Conservation (phyloP, 2,329 filamentous ascomycete genomes). For the Aureobasidium zeae region DNA sequence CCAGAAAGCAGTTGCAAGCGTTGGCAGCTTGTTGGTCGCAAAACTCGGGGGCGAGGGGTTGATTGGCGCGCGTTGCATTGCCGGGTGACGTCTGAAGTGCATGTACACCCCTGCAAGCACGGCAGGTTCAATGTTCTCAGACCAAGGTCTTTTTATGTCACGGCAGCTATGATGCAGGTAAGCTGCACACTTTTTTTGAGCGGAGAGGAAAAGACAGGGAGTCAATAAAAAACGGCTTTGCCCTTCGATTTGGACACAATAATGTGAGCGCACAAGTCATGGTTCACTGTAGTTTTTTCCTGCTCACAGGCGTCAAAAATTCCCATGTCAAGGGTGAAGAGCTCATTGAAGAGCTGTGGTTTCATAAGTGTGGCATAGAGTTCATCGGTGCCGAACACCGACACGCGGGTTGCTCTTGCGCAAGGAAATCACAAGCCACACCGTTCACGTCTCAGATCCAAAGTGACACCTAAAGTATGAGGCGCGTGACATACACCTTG, state of each 20-base stretch:
- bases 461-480: too few relatives aligned
- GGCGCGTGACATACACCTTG: too few relatives aligned
- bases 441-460: too few relatives aligned
- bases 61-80: conserved; percentile 9
- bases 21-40: too few relatives aligned
- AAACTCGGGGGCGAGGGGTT: not conserved
- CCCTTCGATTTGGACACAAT: too few relatives aligned
- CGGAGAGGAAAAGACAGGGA: not conserved
- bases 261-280: too few relatives aligned
- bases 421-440: too few relatives aligned
- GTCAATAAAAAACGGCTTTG: not conserved
- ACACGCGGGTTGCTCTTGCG: too few relatives aligned
- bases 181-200: conserved; percentile 3
- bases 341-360: too few relatives aligned
- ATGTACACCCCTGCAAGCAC: conserved; percentile 13
- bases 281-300: not conserved
- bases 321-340: not conserved
- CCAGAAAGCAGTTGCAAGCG: conserved; percentile 8
- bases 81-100: conserved; percentile 12
- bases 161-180: conserved; percentile 12
- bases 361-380: too few relatives aligned
- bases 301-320: not conserved
- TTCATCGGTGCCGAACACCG: too few relatives aligned
- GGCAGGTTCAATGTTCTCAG: conserved; percentile 3
- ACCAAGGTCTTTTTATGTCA: conserved; percentile 6